Evolutionary conservation across 2,329 filamentous ascomycete species (phyloP), one percentile per base, ranked within the genome.

Genomic region (Fusarium euwallaceae): DNA sequence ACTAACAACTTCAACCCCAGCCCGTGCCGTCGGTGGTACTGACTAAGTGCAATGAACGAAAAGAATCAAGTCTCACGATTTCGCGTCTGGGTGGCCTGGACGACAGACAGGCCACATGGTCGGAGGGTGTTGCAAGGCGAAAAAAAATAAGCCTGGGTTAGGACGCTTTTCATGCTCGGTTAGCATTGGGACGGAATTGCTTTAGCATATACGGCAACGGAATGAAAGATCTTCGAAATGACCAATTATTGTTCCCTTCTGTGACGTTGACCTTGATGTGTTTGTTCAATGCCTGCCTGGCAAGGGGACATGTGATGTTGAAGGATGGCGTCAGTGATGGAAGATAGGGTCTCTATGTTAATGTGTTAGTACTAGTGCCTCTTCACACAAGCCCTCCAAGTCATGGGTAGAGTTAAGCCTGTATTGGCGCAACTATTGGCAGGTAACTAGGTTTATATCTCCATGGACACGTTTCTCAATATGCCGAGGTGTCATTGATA

Each of bases 1-100:
- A 65, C 82, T 85, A 79, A 84, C 77, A 6, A 14, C 39, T 12
- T 12, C 32, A 3, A 73, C 29, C 20, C 70, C 78, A 92, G 90
- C 90, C 84, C 90, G 90, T 82, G 90, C 89, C 81, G 87, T 92
- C 79, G 87, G 86, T 81, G 87, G 84, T 79, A 83, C 88, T 56
- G 78, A 79, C 77, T 84, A 83, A 84, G 78, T 80, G 71, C 77
- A 76, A 78, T 79, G 68, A 78, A 79, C 71, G 72, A 77, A 78
- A 74, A 69, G 76, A 80, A 71, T 80, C 79, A 74, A 80, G 77
- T 82, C 80, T 82, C 81, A 80, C 80, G 79, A 80, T 82, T 80
- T 78, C 80, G 83, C 81, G 82, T 83, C 81, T 80, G 78, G 78
- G 79, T 81, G 81, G 81, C 78, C 80, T 81, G 73, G 74, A 81